Base-by-base conservation (phyloP, 495 filamentous ascomycete genomes). In the Xylaria intraflava region DNA sequence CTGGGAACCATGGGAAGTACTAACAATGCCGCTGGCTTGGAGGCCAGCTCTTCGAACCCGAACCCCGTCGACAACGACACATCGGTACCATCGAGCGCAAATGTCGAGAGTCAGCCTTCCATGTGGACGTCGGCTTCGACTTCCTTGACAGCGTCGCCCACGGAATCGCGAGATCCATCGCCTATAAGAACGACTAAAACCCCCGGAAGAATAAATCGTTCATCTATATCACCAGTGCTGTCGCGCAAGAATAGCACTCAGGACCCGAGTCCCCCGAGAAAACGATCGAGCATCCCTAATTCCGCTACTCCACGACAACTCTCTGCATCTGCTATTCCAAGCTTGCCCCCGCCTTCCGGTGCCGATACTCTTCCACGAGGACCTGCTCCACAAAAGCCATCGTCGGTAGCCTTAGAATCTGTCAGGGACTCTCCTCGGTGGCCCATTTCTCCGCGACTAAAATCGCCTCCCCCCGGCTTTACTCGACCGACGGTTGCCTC, bases 231-330 rank as follows among this genome's bases (percentile, higher is more conserved):
- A 27, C 49, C 64, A 6, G 36, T 77, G 44, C 74, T 79, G 55
- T 85, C 87, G 46, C 80, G 86, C 59, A 89, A 88, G 70, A 84
- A 82, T 65, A 78, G 72, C 52, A 75, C 78, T 51, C 79, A 84
- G 53, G 88, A 91, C 49, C 69, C 76, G 33, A 90, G 84, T 58
- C 88, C 88, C 1, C 73, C 72, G 50, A 78, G 87, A 61, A 63
- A 73, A 53, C 78, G 70, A 62, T 71, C 74, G 40, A 68, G 67
- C 62, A 69, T 70, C 40, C 78, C 83, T 24, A 77, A 85, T 16
- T 75, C 83, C 42, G 77, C 85, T 27, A 76, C 80, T 44, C 80
- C 83, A 58, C 65, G 65, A 46, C 80, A 81, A 39, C 71, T 90
- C 26, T 85, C 84, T 6, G 78, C 85, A 7, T 66, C 81, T 26